Conservation (phyloP, 352 stramenopile genomes). For the Pythium scleroteichum region DNA sequence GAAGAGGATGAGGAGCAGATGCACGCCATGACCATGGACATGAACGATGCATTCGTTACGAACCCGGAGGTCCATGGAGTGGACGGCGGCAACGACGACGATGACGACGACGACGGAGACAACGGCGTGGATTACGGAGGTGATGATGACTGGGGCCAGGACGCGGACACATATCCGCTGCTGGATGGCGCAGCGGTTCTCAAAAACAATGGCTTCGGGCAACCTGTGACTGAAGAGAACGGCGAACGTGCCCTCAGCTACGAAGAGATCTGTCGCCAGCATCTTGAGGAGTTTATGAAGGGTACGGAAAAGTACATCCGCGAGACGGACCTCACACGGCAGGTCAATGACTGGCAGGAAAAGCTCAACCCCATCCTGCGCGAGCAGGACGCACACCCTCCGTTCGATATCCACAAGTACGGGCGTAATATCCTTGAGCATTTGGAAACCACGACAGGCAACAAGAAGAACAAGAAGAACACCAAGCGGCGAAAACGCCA, state of each 20-base stretch:
- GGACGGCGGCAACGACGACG: slow-evolving; percentile 24
- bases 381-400: slow-evolving; percentile 62
- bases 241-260: slow-evolving; percentile 47
- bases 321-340: slow-evolving; percentile 66
- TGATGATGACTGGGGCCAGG: slow-evolving; percentile 40
- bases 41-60: slow-evolving; percentile 29
- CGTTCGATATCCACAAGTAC: slow-evolving; percentile 79
- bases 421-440: slow-evolving; percentile 59
- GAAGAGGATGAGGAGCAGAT: slow-evolving; percentile 67
- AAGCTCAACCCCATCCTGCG: slow-evolving; percentile 71
- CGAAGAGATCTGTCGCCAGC: slow-evolving; percentile 73
- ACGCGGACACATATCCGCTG: slow-evolving; percentile 15
- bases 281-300: slow-evolving; percentile 80
- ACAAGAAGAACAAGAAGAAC: slow-evolving; percentile 38
- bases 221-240: neutral
- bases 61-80: slow-evolving; percentile 23
- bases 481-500: slow-evolving; percentile 33
- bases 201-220: slow-evolving; percentile 25
- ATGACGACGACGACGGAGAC: slow-evolving; percentile 34
- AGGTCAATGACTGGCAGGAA: slow-evolving; percentile 78
- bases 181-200: slow-evolving; percentile 15
- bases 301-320: slow-evolving; percentile 79
- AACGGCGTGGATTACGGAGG: slow-evolving; percentile 36
- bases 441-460: slow-evolving; percentile 37
- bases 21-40: slow-evolving; percentile 46